Evolutionary conservation across 164 flowering plant genomes (phyloP).

Genomic region (Dillenia turbinata): DNA sequence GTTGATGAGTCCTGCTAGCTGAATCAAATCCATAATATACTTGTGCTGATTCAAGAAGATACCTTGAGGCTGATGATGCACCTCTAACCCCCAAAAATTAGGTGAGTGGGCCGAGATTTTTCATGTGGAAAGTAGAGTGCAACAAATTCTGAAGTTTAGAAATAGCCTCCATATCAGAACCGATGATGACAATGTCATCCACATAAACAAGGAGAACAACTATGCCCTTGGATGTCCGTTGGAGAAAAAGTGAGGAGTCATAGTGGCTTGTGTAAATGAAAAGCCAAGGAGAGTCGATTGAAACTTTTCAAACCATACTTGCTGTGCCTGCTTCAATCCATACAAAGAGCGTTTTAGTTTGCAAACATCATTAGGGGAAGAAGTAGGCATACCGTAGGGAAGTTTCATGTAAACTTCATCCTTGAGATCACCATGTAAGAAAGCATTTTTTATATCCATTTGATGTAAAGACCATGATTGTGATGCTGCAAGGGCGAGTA

Average conservation of each 20-base stretch:
- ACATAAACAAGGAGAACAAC: no score
- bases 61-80: not conserved
- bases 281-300: not conserved
- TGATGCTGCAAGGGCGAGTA: not conserved
- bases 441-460: constrained; percentile 1
- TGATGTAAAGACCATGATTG: not conserved
- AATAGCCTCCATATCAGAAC: no score
- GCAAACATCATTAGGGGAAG: not conserved
- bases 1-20: not conserved
- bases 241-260: constrained; percentile 4
- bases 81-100: not conserved
- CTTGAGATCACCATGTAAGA: constrained; percentile 2
- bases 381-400: not conserved
- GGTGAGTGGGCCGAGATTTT: not conserved
- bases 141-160: not conserved
- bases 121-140: not conserved
- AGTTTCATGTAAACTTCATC: not conserved
- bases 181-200: no score
- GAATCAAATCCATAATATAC: not conserved
- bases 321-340: no score
- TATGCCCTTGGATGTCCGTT: no score
- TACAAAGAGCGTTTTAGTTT: not conserved
- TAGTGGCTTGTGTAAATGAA: not conserved
- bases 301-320: constrained; percentile 7
- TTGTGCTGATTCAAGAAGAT: not conserved